phyloP scores from a whole-genome alignment of 148 eudicot genomes.

The Cornus suecica region DNA sequence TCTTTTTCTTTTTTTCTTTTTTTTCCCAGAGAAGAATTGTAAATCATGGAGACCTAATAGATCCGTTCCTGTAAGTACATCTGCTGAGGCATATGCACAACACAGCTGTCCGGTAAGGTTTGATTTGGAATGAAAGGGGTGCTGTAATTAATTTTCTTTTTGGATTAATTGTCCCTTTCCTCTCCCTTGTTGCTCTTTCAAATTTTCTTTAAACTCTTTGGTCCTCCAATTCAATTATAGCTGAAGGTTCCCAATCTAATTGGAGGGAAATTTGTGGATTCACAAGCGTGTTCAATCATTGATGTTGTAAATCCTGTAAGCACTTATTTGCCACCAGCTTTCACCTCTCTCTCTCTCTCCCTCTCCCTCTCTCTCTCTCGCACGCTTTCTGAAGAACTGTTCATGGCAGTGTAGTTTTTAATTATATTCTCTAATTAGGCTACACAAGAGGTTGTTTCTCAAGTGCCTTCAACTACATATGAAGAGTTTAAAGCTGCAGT shows the following conservation, averaged over 20 bases:
- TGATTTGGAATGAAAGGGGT: neutral
- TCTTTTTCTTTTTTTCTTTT: neutral
- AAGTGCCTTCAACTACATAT: slow-evolving; percentile 55
- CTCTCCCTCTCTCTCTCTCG: neutral
- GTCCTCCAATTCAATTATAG: slow-evolving; percentile 1
- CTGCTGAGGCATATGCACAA: slow-evolving; percentile 14
- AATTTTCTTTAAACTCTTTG: neutral
- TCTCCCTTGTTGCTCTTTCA: neutral
- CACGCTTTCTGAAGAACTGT: neutral
- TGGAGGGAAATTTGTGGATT: slow-evolving; percentile 57
- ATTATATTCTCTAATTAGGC: slow-evolving; percentile 37
- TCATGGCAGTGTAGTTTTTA: neutral
- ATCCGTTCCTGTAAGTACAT: slow-evolving; percentile 1
- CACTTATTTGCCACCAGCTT: neutral
- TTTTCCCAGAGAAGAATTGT: slow-evolving; percentile 25
- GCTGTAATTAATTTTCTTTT: neutral
- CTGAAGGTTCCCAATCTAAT: slow-evolving; percentile 49
- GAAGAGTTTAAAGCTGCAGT: slow-evolving; percentile 68
- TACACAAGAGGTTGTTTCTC: slow-evolving; percentile 64
- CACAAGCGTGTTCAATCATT: slow-evolving; percentile 34
- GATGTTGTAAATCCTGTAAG: slow-evolving; percentile 74
- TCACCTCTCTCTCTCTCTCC: slow-evolving; percentile 1
- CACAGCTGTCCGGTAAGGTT: slow-evolving; percentile 18
- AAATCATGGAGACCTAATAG: slow-evolving; percentile 31
- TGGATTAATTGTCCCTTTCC: neutral